Base-by-base conservation (phyloP, 352 stramenopile genomes). In the Phytophthora hibernalis region DNA sequence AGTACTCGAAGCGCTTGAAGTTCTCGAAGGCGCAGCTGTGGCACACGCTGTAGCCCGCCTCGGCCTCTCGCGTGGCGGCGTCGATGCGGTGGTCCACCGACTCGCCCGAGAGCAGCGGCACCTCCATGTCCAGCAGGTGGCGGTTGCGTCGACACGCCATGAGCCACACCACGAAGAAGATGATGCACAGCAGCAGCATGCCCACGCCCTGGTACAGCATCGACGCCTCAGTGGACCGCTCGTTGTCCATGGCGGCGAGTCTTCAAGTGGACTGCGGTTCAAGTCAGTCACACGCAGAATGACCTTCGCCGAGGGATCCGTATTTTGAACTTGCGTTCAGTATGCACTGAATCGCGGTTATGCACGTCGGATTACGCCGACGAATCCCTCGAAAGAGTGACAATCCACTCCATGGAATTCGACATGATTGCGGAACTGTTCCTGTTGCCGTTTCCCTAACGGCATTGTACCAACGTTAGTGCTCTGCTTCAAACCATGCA, bases 11-110 rank as follows among this genome's bases (percentile, higher is more conserved):
- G 44, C 81, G 77, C 55, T 75, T 83, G 70, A 93, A 93, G 71
- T 93, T 93, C 47, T 91, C 85, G 58, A 93, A 93, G 21, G 68
- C 77, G 42, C 85, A 93, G 18, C 67, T 80, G 0, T 48, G 18
- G 56, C 85, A 93, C 0, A 73, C 55, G 2, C 55, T 74, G 44
- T 75, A 87, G 2, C 85, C 85, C 0, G 61, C 79, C 52, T 87
- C 80, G 1, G 81, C 85, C 61, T 92, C 82, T 64, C 80, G 59
- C 7, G 79, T 87, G 12, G 76, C 83, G 7, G 79, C 83, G 51
- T 91, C 80, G 33, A 91, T 85, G 28, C 83, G 83, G 55, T 91
- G 83, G 49, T 88, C 78, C 13, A 83, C 78, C 0, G 72, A 74
- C 26, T 87, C 76, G 22, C 77, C 82, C 55, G 72, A 76, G n/a